phyloP scores from a whole-genome alignment of 2,329 filamentous ascomycete species.

The Epichloe amarillans region DNA sequence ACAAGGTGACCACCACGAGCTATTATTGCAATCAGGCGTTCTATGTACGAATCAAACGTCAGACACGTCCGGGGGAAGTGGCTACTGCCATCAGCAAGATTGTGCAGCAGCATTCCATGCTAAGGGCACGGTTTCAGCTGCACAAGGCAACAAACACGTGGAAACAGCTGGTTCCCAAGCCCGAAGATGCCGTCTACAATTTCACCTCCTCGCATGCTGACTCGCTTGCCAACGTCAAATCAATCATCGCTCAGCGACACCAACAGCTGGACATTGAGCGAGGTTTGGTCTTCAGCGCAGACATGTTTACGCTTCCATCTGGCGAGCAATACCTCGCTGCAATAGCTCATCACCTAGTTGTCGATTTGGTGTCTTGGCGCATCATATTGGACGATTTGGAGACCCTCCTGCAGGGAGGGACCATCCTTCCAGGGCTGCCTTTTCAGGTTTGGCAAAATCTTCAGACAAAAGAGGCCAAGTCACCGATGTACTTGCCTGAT shows the following conservation, averaged over 20 bases:
- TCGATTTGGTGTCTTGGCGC: slow-evolving; percentile 33
- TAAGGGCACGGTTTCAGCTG: slow-evolving; percentile 4
- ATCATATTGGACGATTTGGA: slow-evolving; percentile 31
- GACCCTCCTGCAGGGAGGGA: slow-evolving; percentile 17
- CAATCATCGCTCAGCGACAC: background rate
- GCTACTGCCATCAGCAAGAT: background rate
- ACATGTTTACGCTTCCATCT: background rate
- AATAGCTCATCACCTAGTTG: slow-evolving; percentile 24
- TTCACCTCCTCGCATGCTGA: background rate
- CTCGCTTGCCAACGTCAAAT: background rate
- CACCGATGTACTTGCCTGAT: background rate
- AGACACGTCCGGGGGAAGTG: background rate
- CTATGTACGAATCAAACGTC: slow-evolving; percentile 1
- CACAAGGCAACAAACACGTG: background rate
- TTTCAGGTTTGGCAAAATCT: slow-evolving; percentile 23
- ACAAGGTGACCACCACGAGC: background rate
- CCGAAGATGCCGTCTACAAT: background rate
- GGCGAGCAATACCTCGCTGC: slow-evolving; percentile 16
- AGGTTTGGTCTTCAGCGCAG: slow-evolving; percentile 13
- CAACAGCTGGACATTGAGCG: slow-evolving; percentile 1
- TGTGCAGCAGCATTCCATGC: slow-evolving; percentile 6
- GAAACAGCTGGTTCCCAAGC: background rate
- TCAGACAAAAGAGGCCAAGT: background rate
- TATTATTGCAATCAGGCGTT: slow-evolving; percentile 4
- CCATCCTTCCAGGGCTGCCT: slow-evolving; percentile 12